Percentiles rank a stretch among this genome's conserved stretches.
phyloP scores from a whole-genome alignment of 148 eudicot genomes.

The Cornus controversa region DNA sequence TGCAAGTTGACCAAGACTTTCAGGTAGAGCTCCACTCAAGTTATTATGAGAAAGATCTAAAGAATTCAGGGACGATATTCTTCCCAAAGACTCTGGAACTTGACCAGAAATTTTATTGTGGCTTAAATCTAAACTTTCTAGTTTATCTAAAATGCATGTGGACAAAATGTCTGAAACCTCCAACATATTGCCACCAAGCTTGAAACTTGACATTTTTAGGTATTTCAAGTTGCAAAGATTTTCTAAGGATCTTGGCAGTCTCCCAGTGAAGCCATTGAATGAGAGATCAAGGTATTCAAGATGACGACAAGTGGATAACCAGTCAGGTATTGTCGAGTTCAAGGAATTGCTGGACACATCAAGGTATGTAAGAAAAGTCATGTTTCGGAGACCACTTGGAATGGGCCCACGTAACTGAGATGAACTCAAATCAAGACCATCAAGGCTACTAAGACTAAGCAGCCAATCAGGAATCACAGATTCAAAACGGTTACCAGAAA shows the following conservation, averaged over 20 bases:
- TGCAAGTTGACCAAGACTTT: conserved; percentile 8
- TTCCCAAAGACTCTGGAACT: not conserved
- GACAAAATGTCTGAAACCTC: not conserved
- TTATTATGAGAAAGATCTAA: no score
- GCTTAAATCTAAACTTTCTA: no score
- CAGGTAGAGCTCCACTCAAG: no score
- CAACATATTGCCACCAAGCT: not conserved
- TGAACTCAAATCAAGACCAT: no score
- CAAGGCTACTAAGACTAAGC: no score
- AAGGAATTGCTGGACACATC: conserved; percentile 1
- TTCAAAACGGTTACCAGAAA: not conserved
- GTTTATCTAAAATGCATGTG: not conserved
- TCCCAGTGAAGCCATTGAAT: not conserved
- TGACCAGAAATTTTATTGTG: not conserved
- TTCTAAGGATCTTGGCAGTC: not conserved
- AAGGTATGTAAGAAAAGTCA: not conserved
- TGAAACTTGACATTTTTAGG: not conserved
- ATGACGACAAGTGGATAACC: conserved; percentile 7
- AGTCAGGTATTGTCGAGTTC: conserved; percentile 19
- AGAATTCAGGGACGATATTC: no score
- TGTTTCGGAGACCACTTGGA: not conserved
- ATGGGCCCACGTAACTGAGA: not conserved
- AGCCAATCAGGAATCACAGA: no score
- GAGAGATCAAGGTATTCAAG: not conserved
- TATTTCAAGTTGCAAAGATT: not conserved